Base-by-base conservation (phyloP, 352 stramenopile species). In the Aphanomyces euteiches region DNA sequence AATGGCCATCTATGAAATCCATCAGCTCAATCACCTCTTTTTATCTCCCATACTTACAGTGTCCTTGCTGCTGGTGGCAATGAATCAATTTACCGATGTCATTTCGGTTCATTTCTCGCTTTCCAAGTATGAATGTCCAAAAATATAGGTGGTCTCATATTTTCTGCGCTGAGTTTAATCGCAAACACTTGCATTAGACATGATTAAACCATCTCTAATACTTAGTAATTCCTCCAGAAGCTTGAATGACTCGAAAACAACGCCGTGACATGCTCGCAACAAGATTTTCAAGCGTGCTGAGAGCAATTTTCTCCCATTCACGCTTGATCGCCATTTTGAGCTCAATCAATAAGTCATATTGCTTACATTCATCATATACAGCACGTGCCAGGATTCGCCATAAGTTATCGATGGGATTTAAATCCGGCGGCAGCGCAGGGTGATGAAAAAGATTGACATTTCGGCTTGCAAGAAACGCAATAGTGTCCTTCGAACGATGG, bases 181-280 rank as follows among this genome's bases (percentile, higher is more conserved):
- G n/a, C 43, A 36, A 17, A 61, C 21, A 61, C 19, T 15, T 41
- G 13, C 54, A 61, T 61, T n/a, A n/a, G n/a, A n/a, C n/a, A n/a
- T n/a, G n/a, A 17, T 61, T 39, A 13, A 61, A 15, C 43, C 5
- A 40, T 12, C 28, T 40, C 36, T n/a, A 61, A 37, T 61, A 61
- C 17, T 7, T 40, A 39, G 54, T 61, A 40, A n/a, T 61, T 17
- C 13, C 54, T 19, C 28, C 54, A 41, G 19, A n/a, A 36, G n/a
- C n/a, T n/a, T n/a, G n/a, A n/a, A n/a, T n/a, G n/a, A n/a, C n/a
- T n/a, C n/a, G 50, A 21, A 61, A 8, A 61, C 54, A 61, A 38
- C 54, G 54, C n/a, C 54, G 12, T 61, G 21, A 37, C 54, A 61
- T 61, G 12, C 28, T 45, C 54, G 19, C 13, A 40, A 39, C 36